These are phyloP conservation scores for Talaromyces proteolyticus DNA, from an alignment of 495 filamentous ascomycete genomes.

Conservation along the genomic window DNA sequence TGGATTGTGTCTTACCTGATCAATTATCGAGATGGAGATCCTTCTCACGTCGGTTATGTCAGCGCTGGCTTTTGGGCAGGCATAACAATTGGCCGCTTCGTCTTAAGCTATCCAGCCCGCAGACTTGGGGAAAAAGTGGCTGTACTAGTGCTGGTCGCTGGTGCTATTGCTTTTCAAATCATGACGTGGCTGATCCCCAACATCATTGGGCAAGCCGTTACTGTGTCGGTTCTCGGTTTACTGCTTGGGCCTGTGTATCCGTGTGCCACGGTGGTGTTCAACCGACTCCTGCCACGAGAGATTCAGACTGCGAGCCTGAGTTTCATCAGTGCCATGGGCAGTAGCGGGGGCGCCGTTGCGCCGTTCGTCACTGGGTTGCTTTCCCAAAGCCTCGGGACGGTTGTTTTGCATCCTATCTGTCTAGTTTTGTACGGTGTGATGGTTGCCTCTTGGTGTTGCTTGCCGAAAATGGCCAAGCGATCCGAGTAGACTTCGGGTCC, in stretches of 20 bases:
- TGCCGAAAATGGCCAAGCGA: conserved; percentile 13
- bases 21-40: conserved; percentile 58
- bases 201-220: conserved; percentile 63
- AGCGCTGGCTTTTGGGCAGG: conserved; percentile 74
- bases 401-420: conserved; percentile 66
- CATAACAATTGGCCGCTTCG: conserved; percentile 63
- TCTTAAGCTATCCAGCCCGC: conserved; percentile 56
- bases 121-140: conserved; percentile 62
- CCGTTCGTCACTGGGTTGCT: conserved; percentile 71
- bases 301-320: conserved; percentile 63
- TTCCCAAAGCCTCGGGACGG: conserved; percentile 63
- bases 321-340: conserved; percentile 68
- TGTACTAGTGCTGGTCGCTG: conserved; percentile 53
- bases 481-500: not conserved
- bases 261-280: conserved; percentile 62
- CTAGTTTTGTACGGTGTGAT: conserved; percentile 66
- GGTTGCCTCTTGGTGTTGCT: conserved; percentile 53
- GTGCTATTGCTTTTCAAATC: conserved; percentile 60
- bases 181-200: conserved; percentile 72
- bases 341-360: conserved; percentile 65
- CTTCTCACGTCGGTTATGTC: conserved; percentile 67
- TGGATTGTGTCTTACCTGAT: conserved; percentile 83
- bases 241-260: conserved; percentile 76
- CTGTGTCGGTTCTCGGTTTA: conserved; percentile 66
- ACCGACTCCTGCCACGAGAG: conserved; percentile 50